These are phyloP conservation scores for Canariomyces notabilis DNA, from an alignment of 2,329 filamentous ascomycete genomes.

Conservation along the genomic window DNA sequence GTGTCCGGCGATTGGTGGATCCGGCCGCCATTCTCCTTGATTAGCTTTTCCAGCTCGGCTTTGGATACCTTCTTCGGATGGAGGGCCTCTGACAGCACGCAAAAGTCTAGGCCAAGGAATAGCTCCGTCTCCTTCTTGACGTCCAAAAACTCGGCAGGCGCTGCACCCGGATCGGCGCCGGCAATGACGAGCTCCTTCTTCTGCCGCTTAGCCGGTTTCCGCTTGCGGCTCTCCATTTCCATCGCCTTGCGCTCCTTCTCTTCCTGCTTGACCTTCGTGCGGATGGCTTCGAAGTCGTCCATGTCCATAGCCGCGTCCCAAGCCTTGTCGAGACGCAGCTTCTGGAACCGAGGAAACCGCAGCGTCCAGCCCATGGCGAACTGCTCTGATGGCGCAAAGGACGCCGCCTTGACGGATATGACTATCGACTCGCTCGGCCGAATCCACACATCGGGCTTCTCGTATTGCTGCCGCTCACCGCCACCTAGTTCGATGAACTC, in stretches of 20 bases:
- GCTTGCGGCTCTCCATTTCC: conserved; percentile 65
- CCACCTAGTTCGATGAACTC: conserved; percentile 78
- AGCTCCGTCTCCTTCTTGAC: conserved; percentile 49
- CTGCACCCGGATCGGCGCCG: conserved; percentile 55
- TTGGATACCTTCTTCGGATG: conserved; percentile 70
- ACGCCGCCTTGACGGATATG: conserved; percentile 81
- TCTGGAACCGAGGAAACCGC: conserved; percentile 86
- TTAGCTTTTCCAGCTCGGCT: conserved; percentile 68
- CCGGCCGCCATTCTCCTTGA: conserved; percentile 78
- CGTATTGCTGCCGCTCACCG: conserved; percentile 62
- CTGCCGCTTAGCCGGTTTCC: conserved; percentile 51
- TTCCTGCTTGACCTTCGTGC: conserved; percentile 63
- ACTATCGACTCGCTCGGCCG: conserved; percentile 83
- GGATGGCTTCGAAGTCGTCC: conserved; percentile 70
- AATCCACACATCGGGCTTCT: conserved; percentile 90
- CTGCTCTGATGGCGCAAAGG: conserved; percentile 66
- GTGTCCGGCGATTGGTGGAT: conserved; percentile 69
- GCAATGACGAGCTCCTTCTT: conserved; percentile 68
- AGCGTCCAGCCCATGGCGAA: conserved; percentile 75
- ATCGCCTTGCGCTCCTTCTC: conserved; percentile 67
- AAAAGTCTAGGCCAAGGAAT: conserved; percentile 75
- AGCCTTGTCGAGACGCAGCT: conserved; percentile 71
- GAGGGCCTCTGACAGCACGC: conserved; percentile 71
- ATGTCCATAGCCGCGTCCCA: conserved; percentile 78
- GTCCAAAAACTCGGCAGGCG: conserved; percentile 43